Evolutionary conservation across 129 eudicot genomes (phyloP), one percentile per base, ranked within the genome.

Genomic region (Dittrichia graveolens): DNA sequence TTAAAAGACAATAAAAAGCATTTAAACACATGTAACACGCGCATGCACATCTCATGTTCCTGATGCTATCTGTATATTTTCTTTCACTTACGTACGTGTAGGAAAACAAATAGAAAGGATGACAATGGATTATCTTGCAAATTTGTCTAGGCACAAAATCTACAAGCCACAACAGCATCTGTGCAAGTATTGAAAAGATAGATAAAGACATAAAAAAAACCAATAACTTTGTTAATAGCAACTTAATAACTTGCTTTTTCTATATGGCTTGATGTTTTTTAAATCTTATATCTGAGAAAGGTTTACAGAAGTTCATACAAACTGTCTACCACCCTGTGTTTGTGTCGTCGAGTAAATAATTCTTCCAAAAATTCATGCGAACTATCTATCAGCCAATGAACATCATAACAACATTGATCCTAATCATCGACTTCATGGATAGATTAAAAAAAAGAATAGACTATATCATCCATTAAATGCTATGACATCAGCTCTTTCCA

Each of bases 1-100:
- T 41, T n/a, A 18, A 60, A 72, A 46, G 61, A 79, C 54, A 63
- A 38, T 6, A 37, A 40, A 64, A 15, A 49, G 38, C 54, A 65
- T 14, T 41, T 43, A 72, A 8, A 4, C 19, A 56, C 62, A 56
- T 1, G 48, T 7, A 7, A 41, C 7, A 15, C 12, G 7, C 67
- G 39, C 24, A 8, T 39, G 10, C 61, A 69, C 50, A 39, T 53
- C n/a, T 15, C 62, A 55, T 69, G 10, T 18, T 38, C 1, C 48
- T 68, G 8, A 24, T 24, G 31, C 31, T 0, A 46, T 67, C 6
- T 15, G 7, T 12, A 66, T 24, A 5, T 34, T 43, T 12, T 7
- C 39, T 49, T 49, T 12, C 18, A 13, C 31, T 24, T 0, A 2
- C 31, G 31, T 24, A 24, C 2, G 31, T 24, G 31, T 24, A 24